These are phyloP conservation scores for Spathaspora boniae DNA, from an alignment of 805 yeast species.

Conservation along the genomic window DNA sequence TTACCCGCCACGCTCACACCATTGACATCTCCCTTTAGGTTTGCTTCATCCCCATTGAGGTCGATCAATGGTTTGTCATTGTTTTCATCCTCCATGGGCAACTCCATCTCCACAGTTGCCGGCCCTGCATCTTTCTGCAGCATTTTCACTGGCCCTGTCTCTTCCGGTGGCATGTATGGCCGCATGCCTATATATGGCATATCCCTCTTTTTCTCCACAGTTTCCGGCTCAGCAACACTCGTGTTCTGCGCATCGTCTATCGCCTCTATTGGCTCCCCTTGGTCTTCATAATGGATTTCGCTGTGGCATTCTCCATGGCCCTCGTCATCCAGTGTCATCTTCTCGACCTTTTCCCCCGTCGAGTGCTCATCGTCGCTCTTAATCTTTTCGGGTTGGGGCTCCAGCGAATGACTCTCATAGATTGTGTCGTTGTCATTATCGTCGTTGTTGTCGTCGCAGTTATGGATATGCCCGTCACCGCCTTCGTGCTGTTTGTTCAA, in stretches of 20 bases:
- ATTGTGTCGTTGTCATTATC: constrained; percentile 2
- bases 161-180: constrained; percentile 15
- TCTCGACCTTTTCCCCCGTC: constrained; percentile 4
- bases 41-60: background rate
- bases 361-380: constrained; percentile 5
- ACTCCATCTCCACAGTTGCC: background rate
- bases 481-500: constrained; percentile 10
- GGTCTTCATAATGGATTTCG: background rate
- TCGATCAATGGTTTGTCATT: background rate
- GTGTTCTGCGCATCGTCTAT: background rate
- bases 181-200: constrained; percentile 16
- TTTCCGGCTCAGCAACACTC: background rate
- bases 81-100: background rate
- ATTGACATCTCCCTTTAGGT: no score
- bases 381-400: background rate
- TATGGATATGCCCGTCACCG: constrained; percentile 1
- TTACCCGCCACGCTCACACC: background rate
- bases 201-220: background rate
- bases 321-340: constrained; percentile 5
- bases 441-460: background rate
- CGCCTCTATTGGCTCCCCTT: background rate
- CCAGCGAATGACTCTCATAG: background rate
- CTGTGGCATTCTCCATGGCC: no score
- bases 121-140: no score
- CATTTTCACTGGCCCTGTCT: background rate